These are phyloP conservation scores for Nemophila menziesii DNA, from an alignment of 257 asterid species.

Conservation along the genomic window DNA sequence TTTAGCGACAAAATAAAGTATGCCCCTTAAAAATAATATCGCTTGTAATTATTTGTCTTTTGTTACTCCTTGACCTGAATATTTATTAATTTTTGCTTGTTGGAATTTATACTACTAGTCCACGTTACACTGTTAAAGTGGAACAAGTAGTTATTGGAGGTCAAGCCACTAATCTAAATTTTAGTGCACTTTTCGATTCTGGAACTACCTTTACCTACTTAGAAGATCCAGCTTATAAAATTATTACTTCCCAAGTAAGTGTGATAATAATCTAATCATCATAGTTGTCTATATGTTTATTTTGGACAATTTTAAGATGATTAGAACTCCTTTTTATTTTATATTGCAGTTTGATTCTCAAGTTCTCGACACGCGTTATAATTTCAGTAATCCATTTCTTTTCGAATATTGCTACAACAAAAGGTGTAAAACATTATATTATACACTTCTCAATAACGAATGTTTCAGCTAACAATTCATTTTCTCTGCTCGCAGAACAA, in stretches of 20 bases:
- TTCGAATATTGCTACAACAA: constrained; percentile 69
- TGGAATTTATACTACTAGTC: constrained; percentile 39
- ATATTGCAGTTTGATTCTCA: constrained; percentile 54
- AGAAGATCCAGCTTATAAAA: constrained; percentile 64
- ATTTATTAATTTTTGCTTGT: no score
- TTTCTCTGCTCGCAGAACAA: constrained; percentile 33
- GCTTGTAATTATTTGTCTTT: not conserved
- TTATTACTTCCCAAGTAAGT: constrained; percentile 50
- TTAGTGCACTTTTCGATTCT: constrained; percentile 74
- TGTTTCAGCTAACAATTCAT: not conserved
- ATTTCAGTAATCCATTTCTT: constrained; percentile 26
- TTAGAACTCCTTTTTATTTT: not conserved
- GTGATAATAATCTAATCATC: not conserved
- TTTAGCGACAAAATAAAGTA: constrained; percentile 48
- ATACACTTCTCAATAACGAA: not conserved
- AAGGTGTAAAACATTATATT: no score
- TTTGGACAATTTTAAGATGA: not conserved
- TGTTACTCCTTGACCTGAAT: no score
- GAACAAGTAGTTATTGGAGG: constrained; percentile 50
- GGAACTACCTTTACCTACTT: constrained; percentile 85
- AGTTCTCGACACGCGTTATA: constrained; percentile 42
- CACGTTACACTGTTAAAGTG: constrained; percentile 57
- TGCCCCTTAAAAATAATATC: constrained; percentile 15
- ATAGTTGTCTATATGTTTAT: not conserved
- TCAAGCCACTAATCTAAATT: constrained; percentile 35